These are phyloP conservation scores for Hypomyces perniciosus DNA, from an alignment of 2,329 filamentous ascomycete genomes.

Conservation along the genomic window DNA sequence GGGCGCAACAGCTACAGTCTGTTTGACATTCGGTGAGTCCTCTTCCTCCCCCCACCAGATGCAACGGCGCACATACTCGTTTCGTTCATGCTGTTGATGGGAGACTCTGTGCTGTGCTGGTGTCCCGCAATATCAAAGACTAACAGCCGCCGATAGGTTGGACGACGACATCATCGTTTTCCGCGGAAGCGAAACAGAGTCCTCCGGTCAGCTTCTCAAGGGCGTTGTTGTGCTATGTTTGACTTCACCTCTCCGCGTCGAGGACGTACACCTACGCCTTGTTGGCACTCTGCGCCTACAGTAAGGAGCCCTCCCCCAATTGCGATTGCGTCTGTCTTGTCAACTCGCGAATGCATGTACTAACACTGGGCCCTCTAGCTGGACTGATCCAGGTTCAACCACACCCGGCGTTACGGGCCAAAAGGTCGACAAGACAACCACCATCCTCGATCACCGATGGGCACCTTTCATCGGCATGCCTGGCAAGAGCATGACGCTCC, in stretches of 20 bases:
- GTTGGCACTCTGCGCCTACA: conserved; percentile 60
- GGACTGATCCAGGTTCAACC: conserved; percentile 47
- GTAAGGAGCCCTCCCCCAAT: conserved; percentile 41
- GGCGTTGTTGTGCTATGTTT: conserved; percentile 70
- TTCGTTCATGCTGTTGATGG: no score
- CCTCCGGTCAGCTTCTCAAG: conserved; percentile 67
- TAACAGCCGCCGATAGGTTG: conserved; percentile 44
- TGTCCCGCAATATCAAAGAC: conserved; percentile 8
- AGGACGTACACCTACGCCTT: conserved; percentile 66
- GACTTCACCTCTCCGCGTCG: conserved; percentile 60
- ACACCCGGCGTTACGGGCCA: conserved; percentile 52
- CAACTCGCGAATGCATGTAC: background rate
- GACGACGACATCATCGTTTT: conserved; percentile 77
- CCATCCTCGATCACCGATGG: conserved; percentile 66
- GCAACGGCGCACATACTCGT: background rate
- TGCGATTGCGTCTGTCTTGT: background rate
- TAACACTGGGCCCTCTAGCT: conserved; percentile 29
- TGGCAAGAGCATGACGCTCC: conserved; percentile 54
- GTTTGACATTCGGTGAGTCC: conserved; percentile 52
- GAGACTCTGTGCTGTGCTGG: background rate
- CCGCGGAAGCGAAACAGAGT: conserved; percentile 67
- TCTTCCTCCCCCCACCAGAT: background rate
- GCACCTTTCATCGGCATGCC: conserved; percentile 53
- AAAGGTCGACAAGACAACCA: conserved; percentile 51
- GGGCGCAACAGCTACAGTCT: conserved; percentile 47